Evolutionary conservation across 2,329 filamentous ascomycete species (phyloP).

Genomic region (Trichophyton equinum): DNA sequence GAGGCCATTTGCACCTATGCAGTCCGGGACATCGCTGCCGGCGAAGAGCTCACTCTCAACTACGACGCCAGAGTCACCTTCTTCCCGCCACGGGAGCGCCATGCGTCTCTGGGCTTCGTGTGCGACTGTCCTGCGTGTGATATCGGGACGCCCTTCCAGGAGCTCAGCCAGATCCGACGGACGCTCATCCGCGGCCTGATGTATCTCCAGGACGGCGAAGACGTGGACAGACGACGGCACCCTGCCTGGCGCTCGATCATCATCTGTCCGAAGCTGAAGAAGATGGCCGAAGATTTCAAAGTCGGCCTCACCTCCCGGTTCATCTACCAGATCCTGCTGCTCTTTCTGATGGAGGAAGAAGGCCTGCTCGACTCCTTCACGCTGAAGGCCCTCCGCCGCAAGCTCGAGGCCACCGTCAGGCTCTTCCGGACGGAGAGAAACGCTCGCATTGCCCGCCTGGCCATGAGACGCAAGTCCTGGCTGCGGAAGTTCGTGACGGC

Average conservation of each 20-base stretch:
- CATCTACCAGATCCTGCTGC: constrained; percentile 7
- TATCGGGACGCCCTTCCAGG: not conserved
- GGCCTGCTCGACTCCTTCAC: constrained; percentile 11
- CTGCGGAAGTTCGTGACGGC: constrained; percentile 12
- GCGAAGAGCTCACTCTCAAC: constrained; percentile 17
- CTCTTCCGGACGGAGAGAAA: constrained; percentile 12
- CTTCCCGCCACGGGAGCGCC: constrained; percentile 5
- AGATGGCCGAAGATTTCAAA: constrained; percentile 7
- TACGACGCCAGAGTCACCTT: constrained; percentile 6
- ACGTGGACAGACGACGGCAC: not conserved
- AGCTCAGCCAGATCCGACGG: constrained; percentile 9
- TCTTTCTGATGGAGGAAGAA: constrained; percentile 10
- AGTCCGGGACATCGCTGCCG: constrained; percentile 13
- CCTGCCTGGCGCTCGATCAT: constrained; percentile 2
- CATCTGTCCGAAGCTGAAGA: constrained; percentile 5
- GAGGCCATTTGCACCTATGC: constrained; percentile 12
- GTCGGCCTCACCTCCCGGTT: constrained; percentile 7
- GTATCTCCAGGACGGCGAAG: constrained; percentile 4
- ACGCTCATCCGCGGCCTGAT: constrained; percentile 5
- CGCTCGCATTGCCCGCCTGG: constrained; percentile 10
- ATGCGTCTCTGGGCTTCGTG: constrained; percentile 6
- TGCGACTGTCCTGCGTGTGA: constrained; percentile 9
- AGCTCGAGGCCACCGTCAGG: constrained; percentile 5
- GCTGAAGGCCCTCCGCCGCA: not conserved
- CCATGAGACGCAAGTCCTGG: constrained; percentile 12